phyloP scores from a whole-genome alignment of 2,329 filamentous ascomycete genomes.

The Penicillium polonicum region DNA sequence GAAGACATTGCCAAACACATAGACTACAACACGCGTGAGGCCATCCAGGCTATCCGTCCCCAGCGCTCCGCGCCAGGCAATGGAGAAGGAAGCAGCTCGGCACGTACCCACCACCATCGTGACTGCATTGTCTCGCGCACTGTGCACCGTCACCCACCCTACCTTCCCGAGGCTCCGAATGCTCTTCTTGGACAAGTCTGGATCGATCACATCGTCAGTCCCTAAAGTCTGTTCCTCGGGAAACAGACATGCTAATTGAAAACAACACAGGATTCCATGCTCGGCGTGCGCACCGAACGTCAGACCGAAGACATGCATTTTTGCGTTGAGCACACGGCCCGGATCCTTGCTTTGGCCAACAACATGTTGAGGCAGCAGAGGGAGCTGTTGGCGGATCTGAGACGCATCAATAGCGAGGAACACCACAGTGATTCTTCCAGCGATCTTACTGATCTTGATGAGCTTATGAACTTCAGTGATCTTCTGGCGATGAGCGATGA shows the following conservation, averaged over 20 bases:
- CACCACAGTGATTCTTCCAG: neutral
- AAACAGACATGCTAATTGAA: neutral
- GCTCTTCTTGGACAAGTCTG: neutral
- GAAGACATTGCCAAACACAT: neutral
- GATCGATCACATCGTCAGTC: neutral
- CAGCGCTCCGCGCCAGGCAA: neutral
- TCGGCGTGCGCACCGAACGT: neutral
- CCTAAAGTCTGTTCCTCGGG: no score
- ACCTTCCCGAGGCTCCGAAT: neutral
- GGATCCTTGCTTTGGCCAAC: neutral
- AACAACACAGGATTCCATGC: neutral
- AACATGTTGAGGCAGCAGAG: neutral
- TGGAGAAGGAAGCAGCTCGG: neutral
- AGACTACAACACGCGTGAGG: neutral
- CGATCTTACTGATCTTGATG: neutral
- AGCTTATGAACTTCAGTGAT: no score
- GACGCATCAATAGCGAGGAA: neutral
- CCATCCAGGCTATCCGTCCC: no score
- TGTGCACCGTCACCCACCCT: neutral
- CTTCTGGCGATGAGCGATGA: neutral
- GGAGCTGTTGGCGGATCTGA: neutral
- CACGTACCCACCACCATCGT: neutral
- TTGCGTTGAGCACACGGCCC: neutral
- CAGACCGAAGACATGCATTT: neutral
- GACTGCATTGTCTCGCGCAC: neutral